Evolutionary conservation across 2,329 filamentous ascomycete genomes (phyloP), one percentile per base, ranked within the genome.

Genomic region (Ascochyta fabae): DNA sequence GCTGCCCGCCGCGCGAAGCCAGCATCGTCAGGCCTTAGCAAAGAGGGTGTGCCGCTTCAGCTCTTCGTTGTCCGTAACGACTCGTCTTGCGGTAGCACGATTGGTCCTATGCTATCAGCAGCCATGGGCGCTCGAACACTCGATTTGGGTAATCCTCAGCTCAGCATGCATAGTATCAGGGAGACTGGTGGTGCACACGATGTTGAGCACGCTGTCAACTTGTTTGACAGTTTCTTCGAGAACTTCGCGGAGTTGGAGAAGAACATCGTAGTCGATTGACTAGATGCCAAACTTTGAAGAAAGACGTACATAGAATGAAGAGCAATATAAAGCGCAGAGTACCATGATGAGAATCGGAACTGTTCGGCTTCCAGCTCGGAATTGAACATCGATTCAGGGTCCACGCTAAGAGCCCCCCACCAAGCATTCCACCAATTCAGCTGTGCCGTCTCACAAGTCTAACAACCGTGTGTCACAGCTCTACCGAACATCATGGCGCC

Each of bases 1-100:
- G 88, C 89, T 38, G 95, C 95, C 2, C 80, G 83, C 54, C 78
- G 75, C 23, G 83, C 81, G 29, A 87, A 86, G 67, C 77, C 77
- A 68, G 78, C 80, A 9, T 78, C 79, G 3, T 71, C 70, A 10
- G 73, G 69, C 40, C 63, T 69, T 7, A 74, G 79, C 42, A 86
- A 84, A 42, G 79, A 82, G 31, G 87, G 86, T 23, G 92, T 98
- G 19, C 95, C 95, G 13, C 83, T 99, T 49, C 95, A 99, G 80
- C 81, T 98, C 35, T 98, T 98, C 70, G 95, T 99, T 36, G 94
- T 98, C 42, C 86, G 93, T 71, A 99, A 99, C 77, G 95, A 99
- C 75, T 95, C 90, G 4, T 87, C 90, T 48, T 99, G 95, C 75
- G 95, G 95, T 52, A 94, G 91, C 79, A 99, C 95, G 33, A 99